Conservation (phyloP, 441 rosid genomes). For the Pelargonium fulgidum region DNA sequence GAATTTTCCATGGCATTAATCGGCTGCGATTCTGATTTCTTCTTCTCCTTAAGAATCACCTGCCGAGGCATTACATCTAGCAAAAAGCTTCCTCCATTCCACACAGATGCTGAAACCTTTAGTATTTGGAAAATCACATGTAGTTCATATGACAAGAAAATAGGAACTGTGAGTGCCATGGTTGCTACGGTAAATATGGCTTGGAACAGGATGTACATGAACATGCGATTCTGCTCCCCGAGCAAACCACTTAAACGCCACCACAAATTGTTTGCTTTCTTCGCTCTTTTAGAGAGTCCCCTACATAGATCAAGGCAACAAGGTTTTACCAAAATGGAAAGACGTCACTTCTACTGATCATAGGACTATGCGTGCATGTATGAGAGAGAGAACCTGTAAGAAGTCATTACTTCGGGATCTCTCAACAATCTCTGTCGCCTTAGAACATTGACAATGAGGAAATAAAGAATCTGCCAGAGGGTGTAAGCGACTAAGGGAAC, state of each 20-base stretch:
- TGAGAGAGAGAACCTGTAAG: conserved; percentile 55
- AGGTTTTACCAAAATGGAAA: background rate
- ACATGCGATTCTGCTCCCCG: conserved; percentile 68
- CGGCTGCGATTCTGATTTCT: conserved; percentile 45
- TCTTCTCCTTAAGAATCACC: conserved; percentile 77
- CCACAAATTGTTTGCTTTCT: conserved; percentile 77
- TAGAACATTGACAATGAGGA: conserved; percentile 79
- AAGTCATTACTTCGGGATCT: conserved; percentile 99
- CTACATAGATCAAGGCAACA: conserved; percentile 25
- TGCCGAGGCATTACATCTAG: conserved; percentile 85
- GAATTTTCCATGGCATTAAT: conserved; percentile 13
- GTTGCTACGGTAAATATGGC: conserved; percentile 82
- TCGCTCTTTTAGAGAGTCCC: conserved; percentile 81
- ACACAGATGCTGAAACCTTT: conserved; percentile 75
- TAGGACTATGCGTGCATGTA: background rate
- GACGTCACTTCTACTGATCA: background rate
- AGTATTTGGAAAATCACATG: conserved; percentile 69
- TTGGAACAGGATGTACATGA: conserved; percentile 74
- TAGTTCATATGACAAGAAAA: conserved; percentile 67
- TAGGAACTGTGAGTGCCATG: conserved; percentile 83
- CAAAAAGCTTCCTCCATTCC: conserved; percentile 92
- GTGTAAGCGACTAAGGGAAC: conserved; percentile 76
- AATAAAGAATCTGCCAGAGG: conserved; percentile 86
- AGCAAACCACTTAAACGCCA: conserved; percentile 79
- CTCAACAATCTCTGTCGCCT: conserved; percentile 81